Evolutionary conservation across 1,284 basidiomycete species (phyloP).

Genomic region (Rhizoctonia solani): DNA sequence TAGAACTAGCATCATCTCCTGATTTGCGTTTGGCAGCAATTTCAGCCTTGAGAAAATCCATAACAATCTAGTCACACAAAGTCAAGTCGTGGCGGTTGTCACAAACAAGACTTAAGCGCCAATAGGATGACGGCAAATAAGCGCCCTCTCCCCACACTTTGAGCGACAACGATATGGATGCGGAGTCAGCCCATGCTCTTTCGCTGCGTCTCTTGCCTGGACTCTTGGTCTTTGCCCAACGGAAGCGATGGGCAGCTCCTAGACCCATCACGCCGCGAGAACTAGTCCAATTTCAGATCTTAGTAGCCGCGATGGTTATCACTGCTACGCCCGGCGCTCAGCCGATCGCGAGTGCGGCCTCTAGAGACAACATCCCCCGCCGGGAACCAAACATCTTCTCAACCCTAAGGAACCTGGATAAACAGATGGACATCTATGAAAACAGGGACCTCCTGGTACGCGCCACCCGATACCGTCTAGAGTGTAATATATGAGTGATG

Average conservation of each 20-base stretch:
- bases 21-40: slow-evolving; percentile 86
- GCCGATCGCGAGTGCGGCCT: too few species aligned
- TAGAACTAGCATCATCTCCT: slow-evolving; percentile 51
- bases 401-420: slow-evolving; percentile 37
- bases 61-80: slow-evolving; percentile 45
- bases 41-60: slow-evolving; percentile 88
- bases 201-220: slow-evolving; percentile 6
- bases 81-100: slow-evolving; percentile 3
- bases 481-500: not conserved
- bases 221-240: not conserved
- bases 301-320: slow-evolving; percentile 1
- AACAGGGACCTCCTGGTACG: slow-evolving; percentile 37
- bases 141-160: not conserved
- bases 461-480: not conserved
- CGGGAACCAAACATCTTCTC: not conserved
- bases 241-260: slow-evolving; percentile 3
- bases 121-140: not conserved
- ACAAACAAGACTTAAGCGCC: slow-evolving; percentile 7
- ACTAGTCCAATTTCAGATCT: slow-evolving; percentile 5
- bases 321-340: too few species aligned
- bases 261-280: not conserved
- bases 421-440: slow-evolving; percentile 41
- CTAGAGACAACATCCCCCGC: too few species aligned
- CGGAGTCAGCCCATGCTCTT: slow-evolving; percentile 7
- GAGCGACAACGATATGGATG: slow-evolving; percentile 16